phyloP scores from a whole-genome alignment of 805 yeast species.

The Candida pseudofarinosa region DNA sequence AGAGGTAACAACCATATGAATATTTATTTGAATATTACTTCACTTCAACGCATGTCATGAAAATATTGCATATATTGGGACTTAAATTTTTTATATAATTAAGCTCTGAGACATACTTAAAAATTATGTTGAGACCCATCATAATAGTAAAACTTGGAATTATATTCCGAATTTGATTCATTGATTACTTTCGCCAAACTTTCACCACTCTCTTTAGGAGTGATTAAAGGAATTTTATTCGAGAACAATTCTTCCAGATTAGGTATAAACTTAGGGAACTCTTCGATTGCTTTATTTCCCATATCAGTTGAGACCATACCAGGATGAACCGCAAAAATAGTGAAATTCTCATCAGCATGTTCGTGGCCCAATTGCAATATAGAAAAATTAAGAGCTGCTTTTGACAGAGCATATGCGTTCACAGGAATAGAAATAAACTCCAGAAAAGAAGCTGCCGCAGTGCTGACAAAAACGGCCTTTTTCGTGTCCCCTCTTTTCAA shows the following conservation, averaged over 20 bases:
- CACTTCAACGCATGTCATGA: no score
- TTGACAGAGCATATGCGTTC: slow-evolving; percentile 33
- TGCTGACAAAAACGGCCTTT: slow-evolving; percentile 23
- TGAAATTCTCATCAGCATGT: slow-evolving; percentile 17
- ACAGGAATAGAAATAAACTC: slow-evolving; percentile 10
- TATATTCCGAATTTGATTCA: slow-evolving; percentile 16
- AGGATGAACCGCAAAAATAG: slow-evolving; percentile 23
- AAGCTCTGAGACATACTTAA: no score
- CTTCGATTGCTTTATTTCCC: slow-evolving; percentile 12
- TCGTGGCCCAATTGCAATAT: slow-evolving; percentile 22
- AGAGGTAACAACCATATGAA: no score
- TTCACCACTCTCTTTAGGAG: slow-evolving; percentile 22
- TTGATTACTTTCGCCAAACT: slow-evolving; percentile 12
- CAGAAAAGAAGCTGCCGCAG: slow-evolving; percentile 19
- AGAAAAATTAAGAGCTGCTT: slow-evolving; percentile 32
- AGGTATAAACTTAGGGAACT: not conserved
- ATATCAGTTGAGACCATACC: slow-evolving; percentile 35
- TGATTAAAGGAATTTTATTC: slow-evolving; percentile 4
- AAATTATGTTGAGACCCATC: slow-evolving; percentile 12
- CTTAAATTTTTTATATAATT: no score
- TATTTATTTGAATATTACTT: no score
- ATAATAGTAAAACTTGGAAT: slow-evolving; percentile 21
- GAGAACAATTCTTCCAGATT: not conserved
- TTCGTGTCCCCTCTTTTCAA: slow-evolving; percentile 16
- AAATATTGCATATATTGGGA: no score